Conservation (phyloP, 2,329 filamentous ascomycete species). For the Emergomyces pasteurianus region DNA sequence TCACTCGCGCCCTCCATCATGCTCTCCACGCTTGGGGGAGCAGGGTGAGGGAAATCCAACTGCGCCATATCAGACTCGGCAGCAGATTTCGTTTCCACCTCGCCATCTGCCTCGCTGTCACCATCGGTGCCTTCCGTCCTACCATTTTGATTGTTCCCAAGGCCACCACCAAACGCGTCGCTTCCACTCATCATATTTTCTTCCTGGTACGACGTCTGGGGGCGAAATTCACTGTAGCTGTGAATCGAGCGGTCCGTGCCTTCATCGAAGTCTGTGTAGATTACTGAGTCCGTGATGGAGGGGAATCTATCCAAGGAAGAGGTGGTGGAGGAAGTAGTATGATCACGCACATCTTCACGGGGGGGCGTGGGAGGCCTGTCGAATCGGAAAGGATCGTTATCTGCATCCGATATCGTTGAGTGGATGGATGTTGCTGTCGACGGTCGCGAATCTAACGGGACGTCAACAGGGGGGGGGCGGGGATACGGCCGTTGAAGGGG, state of each 20-base stretch:
- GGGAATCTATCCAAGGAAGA: constrained; percentile 31
- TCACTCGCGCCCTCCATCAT: constrained; percentile 28
- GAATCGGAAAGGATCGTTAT: constrained; percentile 33
- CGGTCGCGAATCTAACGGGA: constrained; percentile 25
- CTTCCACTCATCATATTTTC: neutral
- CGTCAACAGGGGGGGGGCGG: constrained; percentile 5
- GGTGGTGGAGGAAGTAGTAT: neutral
- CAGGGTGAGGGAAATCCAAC: constrained; percentile 23
- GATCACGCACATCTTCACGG: neutral
- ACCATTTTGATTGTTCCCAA: neutral
- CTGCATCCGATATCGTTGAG: constrained; percentile 26
- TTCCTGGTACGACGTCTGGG: neutral
- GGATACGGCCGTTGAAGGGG: neutral
- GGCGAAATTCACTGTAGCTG: neutral
- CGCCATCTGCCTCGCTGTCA: too few species aligned
- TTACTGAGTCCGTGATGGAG: constrained; percentile 32
- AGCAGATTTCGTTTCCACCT: neutral
- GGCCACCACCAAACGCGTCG: neutral
- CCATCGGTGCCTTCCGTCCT: neutral
- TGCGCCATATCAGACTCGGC: neutral
- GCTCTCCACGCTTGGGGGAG: constrained; percentile 28
- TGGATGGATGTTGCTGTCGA: constrained; percentile 26
- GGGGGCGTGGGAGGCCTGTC: constrained; percentile 23
- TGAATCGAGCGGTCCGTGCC: neutral
- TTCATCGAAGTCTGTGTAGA: constrained; percentile 36